A percentile compares a stretch with the other conserved stretches of the same genome.
These are phyloP conservation scores for Naematelia encephala DNA, from an alignment of 768 basidiomycete genomes.

Conservation along the genomic window DNA sequence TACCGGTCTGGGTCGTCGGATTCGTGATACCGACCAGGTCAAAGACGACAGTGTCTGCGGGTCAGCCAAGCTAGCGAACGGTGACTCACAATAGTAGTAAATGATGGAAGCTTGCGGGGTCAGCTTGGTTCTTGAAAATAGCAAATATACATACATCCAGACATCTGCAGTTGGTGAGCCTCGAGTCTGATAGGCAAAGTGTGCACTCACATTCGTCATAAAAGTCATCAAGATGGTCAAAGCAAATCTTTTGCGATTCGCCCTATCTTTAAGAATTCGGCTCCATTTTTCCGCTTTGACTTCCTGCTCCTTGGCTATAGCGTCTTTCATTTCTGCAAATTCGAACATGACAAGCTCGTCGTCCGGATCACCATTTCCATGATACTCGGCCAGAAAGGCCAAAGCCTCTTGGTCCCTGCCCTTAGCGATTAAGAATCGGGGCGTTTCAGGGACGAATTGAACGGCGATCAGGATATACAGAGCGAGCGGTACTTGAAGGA, in stretches of 20 bases:
- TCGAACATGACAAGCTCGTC: constrained; percentile 52
- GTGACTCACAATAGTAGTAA: constrained; percentile 46
- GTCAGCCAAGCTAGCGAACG: background rate
- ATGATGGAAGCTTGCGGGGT: constrained; percentile 44
- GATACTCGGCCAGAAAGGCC: constrained; percentile 49
- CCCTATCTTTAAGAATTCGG: constrained; percentile 38
- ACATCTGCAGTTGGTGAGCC: background rate
- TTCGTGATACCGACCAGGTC: constrained; percentile 50
- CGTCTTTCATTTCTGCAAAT: constrained; percentile 51
- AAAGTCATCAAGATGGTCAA: constrained; percentile 50
- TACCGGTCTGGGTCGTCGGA: constrained; percentile 51
- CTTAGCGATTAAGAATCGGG: constrained; percentile 48
- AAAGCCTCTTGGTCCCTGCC: constrained; percentile 48
- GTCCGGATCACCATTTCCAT: constrained; percentile 49
- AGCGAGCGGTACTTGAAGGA: constrained; percentile 48
- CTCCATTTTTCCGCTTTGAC: constrained; percentile 37
- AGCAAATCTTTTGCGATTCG: constrained; percentile 46
- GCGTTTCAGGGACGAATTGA: constrained; percentile 52
- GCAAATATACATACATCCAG: constrained; percentile 6
- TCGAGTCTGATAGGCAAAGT: background rate
- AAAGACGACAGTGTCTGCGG: constrained; percentile 39
- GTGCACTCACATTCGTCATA: constrained; percentile 33
- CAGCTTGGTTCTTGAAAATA: background rate
- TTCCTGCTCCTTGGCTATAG: constrained; percentile 39
- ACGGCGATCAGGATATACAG: constrained; percentile 50